phyloP scores from a whole-genome alignment of 1,284 basidiomycete species.

The Trichosporon sp. region DNA sequence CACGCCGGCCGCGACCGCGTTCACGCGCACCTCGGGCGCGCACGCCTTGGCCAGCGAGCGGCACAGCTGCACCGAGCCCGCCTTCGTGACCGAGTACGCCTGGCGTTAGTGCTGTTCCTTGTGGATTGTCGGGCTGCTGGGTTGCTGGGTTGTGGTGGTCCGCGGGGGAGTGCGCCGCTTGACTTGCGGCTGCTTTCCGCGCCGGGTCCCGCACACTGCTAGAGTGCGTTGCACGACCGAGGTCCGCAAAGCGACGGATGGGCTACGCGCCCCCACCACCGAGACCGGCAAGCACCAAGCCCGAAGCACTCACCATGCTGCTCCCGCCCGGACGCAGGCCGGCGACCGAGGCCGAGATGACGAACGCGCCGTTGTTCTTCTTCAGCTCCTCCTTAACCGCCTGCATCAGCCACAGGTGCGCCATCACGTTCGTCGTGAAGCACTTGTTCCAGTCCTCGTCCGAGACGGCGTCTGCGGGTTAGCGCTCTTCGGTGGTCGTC shows the following conservation, averaged over 20 bases:
- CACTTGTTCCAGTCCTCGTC: constrained; percentile 27
- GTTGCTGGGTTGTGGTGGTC: no score
- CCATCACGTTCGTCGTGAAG: constrained; percentile 25
- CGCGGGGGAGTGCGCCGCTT: no score
- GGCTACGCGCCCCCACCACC: no score
- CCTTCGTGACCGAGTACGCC: constrained; percentile 25
- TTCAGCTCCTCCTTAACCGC: constrained; percentile 22
- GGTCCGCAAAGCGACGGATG: no score
- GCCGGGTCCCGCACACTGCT: no score
- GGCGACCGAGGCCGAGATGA: constrained; percentile 23
- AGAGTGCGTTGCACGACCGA: no score
- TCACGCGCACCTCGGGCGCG: constrained; percentile 25
- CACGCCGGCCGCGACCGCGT: constrained; percentile 26
- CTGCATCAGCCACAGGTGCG: constrained; percentile 29
- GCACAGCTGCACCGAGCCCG: constrained; percentile 24
- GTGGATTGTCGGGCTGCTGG: no score
- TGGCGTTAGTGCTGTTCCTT: not conserved
- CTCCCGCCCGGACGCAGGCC: constrained; percentile 25
- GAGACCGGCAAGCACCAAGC: not conserved
- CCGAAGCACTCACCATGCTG: constrained; percentile 22
- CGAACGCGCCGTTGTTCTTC: constrained; percentile 21
- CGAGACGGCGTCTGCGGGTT: constrained; percentile 18
- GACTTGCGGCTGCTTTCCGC: no score
- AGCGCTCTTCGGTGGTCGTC: not conserved
- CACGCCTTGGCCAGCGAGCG: constrained; percentile 25